Evolutionary conservation across 139 green algal genomes (phyloP).

Genomic region (Penium margaritaceum): DNA sequence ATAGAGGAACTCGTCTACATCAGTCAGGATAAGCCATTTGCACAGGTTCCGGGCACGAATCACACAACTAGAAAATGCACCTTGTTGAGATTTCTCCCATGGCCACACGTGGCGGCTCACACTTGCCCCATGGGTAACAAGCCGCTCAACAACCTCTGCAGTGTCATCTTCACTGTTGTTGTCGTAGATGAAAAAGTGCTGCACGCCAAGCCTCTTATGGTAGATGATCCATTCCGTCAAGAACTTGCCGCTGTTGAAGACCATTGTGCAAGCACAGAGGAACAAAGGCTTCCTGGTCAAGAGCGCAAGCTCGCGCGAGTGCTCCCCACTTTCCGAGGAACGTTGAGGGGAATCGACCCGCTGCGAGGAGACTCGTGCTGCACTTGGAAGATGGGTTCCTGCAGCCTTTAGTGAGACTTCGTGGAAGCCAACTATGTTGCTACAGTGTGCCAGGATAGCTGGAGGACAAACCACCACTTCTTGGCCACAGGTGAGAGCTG

Average conservation of each 20-base stretch:
- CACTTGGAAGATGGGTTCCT: too few relatives aligned
- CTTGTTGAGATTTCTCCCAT: conserved; percentile 15
- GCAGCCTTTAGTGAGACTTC: background rate
- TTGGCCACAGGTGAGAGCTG: background rate
- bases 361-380: too few relatives aligned
- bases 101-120: background rate
- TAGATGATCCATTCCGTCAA: conserved; percentile 2
- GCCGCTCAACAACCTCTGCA: background rate
- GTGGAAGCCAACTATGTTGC: background rate
- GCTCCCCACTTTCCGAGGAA: too few relatives aligned
- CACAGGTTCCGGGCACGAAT: background rate
- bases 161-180: background rate
- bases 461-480: too few relatives aligned
- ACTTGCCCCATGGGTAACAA: background rate
- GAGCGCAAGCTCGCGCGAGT: background rate
- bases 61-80: conserved; percentile 4
- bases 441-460: background rate
- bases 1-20: conserved; percentile 15
- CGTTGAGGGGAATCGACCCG: too few relatives aligned
- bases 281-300: background rate
- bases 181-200: conserved; percentile 4
- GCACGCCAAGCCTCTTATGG: background rate
- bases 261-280: conserved; percentile 19
- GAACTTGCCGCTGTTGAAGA: background rate
- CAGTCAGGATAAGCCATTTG: conserved; percentile 6